phyloP scores from a whole-genome alignment of 2,329 filamentous ascomycete species.

The Magnaporthiopsis incrustans region DNA sequence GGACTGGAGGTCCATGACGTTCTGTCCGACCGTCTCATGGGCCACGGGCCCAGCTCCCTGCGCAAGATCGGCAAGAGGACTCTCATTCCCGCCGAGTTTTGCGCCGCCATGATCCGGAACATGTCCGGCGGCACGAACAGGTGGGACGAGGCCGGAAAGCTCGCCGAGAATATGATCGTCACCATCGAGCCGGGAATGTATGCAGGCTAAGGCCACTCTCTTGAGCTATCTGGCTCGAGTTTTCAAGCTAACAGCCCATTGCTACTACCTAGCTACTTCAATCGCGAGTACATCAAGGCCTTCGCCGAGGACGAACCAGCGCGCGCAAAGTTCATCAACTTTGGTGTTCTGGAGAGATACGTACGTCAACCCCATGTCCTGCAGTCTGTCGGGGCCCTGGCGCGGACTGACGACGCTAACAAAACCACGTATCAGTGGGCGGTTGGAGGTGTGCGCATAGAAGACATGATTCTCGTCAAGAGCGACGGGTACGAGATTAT shows the following conservation, averaged over 20 bases:
- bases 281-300: constrained; percentile 62
- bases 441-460: constrained; percentile 85
- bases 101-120: constrained; percentile 20
- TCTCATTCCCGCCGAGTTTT: constrained; percentile 6
- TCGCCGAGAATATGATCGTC: constrained; percentile 59
- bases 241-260: background rate
- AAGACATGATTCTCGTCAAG: constrained; percentile 82
- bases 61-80: constrained; percentile 29
- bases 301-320: constrained; percentile 53
- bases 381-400: no score
- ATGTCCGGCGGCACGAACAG: constrained; percentile 21
- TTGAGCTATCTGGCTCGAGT: background rate
- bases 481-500: constrained; percentile 74
- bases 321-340: constrained; percentile 58
- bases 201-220: constrained; percentile 17
- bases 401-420: background rate
- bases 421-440: constrained; percentile 40
- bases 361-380: background rate
- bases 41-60: background rate
- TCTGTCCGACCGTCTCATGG: constrained; percentile 30
- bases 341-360: constrained; percentile 55
- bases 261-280: constrained; percentile 65
- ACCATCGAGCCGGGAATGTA: constrained; percentile 72
- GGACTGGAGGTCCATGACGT: constrained; percentile 60
- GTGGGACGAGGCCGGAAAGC: constrained; percentile 16